Evolutionary conservation across 2,329 filamentous ascomycete species (phyloP).

Genomic region (Aspergillus sp.): DNA sequence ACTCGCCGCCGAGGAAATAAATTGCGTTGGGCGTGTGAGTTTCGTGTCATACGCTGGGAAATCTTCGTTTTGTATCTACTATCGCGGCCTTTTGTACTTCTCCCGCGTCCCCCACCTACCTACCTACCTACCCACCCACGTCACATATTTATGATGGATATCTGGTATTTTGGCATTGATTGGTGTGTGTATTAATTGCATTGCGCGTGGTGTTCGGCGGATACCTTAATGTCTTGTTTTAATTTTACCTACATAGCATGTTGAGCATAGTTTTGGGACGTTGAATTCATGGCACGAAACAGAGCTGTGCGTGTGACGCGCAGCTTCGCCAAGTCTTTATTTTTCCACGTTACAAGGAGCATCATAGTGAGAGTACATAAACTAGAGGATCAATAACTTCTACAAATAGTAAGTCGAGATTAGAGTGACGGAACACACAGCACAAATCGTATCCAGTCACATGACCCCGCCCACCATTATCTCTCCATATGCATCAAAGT

Average conservation of each 20-base stretch:
- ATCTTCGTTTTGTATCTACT: background rate
- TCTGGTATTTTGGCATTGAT: slow-evolving; percentile 8
- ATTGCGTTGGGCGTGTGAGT: background rate
- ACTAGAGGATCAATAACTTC: background rate
- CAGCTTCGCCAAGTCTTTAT: background rate
- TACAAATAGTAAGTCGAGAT: background rate
- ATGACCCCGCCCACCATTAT: background rate
- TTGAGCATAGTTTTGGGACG: slow-evolving; percentile 4
- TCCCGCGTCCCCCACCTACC: no score
- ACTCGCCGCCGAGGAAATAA: slow-evolving; percentile 13
- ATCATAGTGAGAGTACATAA: background rate
- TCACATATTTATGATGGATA: background rate
- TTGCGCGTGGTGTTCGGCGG: slow-evolving; percentile 11
- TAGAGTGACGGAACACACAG: background rate
- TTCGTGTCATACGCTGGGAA: background rate
- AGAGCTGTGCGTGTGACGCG: background rate
- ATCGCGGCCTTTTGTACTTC: background rate
- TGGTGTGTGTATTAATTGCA: slow-evolving; percentile 10
- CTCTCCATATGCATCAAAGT: background rate
- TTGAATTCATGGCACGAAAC: slow-evolving; percentile 10
- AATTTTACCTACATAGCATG: slow-evolving; percentile 1
- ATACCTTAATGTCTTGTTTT: background rate
- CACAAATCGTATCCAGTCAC: background rate
- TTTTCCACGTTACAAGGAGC: background rate
- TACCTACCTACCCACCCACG: background rate